Base-by-base conservation (phyloP, 2,329 filamentous ascomycete genomes). In the Ascochyta viciae-villosae region DNA sequence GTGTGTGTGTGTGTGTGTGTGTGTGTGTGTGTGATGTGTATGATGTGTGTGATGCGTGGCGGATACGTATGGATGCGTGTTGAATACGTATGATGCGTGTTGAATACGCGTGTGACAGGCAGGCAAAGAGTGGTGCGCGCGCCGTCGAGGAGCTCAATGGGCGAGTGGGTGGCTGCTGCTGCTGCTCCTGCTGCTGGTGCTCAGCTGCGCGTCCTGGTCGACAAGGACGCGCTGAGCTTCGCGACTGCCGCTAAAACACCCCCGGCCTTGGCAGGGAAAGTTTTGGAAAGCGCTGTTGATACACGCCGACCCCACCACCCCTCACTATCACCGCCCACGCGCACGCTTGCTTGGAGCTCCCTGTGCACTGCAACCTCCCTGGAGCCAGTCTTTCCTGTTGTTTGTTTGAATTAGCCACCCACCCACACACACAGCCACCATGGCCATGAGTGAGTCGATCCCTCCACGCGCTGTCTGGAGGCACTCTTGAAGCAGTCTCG, bases 401-500 rank as follows among this genome's bases (percentile, higher is more conserved):
- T 50, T 50, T 47, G 42, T 43, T 41, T 45, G 4, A 10, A 35
- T 16, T n/a, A 26, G 6, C 27, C 42, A 42, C 47, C 5, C 24
- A 26, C 24, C 5, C 24, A 26, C 24, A 56, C 24, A 34, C 35
- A 22, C 58, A 39, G 57, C 48, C 70, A 73, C 53, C 37, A 74
- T 74, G 68, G 73, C 72, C 60, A 77, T 77, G 75, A 70, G 76
- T 77, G 73, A 67, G 75, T 77, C 60, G 35, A 37, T 31, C 4
- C 12, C 29, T 12, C 12, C 29, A 15, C 12, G 10, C 29, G 3
- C 12, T 31, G 29, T 15, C 12, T 26, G 4, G 24, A 26, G 24
- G 24, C 24, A 8, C 24, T 26, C 6, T 15, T 15, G 12, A 15
- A 13, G 4, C 12, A 31, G 29, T 15, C 29, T 13, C 10, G 12